phyloP scores from a whole-genome alignment of 306 rosid species.

The Ceratonia siliqua region DNA sequence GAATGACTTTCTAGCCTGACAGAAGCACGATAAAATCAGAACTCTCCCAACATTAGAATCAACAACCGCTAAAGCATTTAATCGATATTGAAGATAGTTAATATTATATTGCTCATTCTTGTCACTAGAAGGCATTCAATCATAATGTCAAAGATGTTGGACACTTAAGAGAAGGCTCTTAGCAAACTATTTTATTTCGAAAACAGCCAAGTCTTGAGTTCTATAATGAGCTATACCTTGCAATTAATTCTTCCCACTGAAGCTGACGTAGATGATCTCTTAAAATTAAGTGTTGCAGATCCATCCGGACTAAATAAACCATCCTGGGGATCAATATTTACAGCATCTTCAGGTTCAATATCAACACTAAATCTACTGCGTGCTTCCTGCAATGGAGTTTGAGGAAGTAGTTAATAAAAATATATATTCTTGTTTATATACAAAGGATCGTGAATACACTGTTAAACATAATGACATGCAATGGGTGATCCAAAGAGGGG shows the following conservation, averaged over 20 bases:
- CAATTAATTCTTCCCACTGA: slow-evolving; percentile 77
- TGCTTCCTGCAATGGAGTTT: slow-evolving; percentile 74
- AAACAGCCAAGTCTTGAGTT: slow-evolving; percentile 24
- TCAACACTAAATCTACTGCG: slow-evolving; percentile 80
- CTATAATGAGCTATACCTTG: slow-evolving; percentile 66
- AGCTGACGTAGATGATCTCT: slow-evolving; percentile 62
- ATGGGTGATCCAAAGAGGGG: slow-evolving; percentile 19
- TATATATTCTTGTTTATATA: neutral
- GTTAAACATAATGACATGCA: slow-evolving; percentile 8
- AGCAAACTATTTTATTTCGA: slow-evolving; percentile 12
- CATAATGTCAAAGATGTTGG: slow-evolving; percentile 8
- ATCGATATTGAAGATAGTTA: slow-evolving; percentile 1
- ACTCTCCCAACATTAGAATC: neutral
- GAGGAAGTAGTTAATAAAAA: slow-evolving; percentile 28
- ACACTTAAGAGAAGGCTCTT: neutral
- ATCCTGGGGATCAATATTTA: slow-evolving; percentile 72
- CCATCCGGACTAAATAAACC: slow-evolving; percentile 84
- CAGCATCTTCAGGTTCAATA: slow-evolving; percentile 73
- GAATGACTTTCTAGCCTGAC: too few relatives aligned
- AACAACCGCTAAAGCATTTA: slow-evolving; percentile 21
- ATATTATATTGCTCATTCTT: slow-evolving; percentile 22
- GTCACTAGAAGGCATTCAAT: slow-evolving; percentile 7
- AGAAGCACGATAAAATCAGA: slow-evolving; percentile 19
- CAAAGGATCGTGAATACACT: neutral
- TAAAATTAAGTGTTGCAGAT: slow-evolving; percentile 74